Base-by-base conservation (phyloP, 106 monocot species). In the Agapanthus africanus region DNA sequence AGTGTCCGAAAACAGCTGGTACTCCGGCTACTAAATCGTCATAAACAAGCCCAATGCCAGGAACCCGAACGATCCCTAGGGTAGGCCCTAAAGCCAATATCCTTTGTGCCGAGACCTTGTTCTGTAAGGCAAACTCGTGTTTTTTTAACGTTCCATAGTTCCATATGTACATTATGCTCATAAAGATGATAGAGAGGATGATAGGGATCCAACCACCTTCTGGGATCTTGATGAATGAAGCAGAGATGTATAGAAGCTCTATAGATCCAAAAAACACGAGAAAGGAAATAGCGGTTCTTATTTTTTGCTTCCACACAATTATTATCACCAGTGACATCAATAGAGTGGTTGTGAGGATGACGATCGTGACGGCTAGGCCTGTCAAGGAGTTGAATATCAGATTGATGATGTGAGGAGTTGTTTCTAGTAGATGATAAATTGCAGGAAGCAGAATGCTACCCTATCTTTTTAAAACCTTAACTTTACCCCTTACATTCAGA, bases 161-260 rank as follows among this genome's bases (percentile, higher is more conserved):
- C 92, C 92, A 93, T 37, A 77, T 59, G 70, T 83, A 93, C 82
- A 83, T 93, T 44, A 93, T 71, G 44, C 22, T 54, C 81, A 88
- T 79, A 38, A 93, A 85, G 31, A 88, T 57, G 54, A 81, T 32
- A 32, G 85, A 76, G 5, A 88, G 85, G 11, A 54, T 34, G 39
- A 88, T 75, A n/a, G 92, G 88, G 11, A 93, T 74, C 88, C 88
- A 93, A 14, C 92, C 92, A 2, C 92, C 92, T 83, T 85, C 77
- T 1, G 83, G 85, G 38, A 93, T 75, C 66, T 93, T 93, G 35
- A 73, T 40, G 40, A 85, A 35, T 2, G 77, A 83, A 30, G 92
- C 75, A 10, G 92, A 88, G 54, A 81, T 66, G 54, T 81, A 92
- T 3, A 88, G 30, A 14, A 81, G 28, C 66, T 91, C 91, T 13